A percentile compares a stretch with the other conserved stretches of the same genome.
These are phyloP conservation scores for Termitomyces sp. DNA, from an alignment of 768 basidiomycete species.

Conservation along the genomic window DNA sequence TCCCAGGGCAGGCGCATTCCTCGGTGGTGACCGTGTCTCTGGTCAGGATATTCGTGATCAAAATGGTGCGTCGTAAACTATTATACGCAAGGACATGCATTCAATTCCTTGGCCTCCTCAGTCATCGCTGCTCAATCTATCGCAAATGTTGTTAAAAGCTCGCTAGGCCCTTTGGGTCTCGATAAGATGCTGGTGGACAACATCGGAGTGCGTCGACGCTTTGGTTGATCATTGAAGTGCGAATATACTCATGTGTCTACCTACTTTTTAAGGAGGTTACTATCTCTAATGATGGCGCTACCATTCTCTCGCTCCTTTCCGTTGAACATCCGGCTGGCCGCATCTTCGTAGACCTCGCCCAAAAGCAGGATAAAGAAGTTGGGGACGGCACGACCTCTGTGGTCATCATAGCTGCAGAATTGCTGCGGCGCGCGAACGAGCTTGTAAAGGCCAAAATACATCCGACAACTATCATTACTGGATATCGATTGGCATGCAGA, in stretches of 20 bases:
- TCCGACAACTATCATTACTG: conserved; percentile 98
- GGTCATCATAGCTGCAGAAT: conserved; percentile 96
- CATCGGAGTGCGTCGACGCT: conserved; percentile 70
- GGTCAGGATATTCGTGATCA: conserved; percentile 96
- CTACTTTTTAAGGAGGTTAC: conserved; percentile 78
- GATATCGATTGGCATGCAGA: conserved; percentile 92
- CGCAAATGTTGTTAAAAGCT: conserved; percentile 96
- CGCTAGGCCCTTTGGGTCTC: conserved; percentile 88
- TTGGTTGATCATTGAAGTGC: neutral
- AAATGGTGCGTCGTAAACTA: conserved; percentile 60
- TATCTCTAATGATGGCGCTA: conserved; percentile 99
- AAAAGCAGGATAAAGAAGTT: conserved; percentile 99
- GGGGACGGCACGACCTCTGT: conserved; percentile 99
- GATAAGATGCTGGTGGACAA: conserved; percentile 99
- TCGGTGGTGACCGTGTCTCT: conserved; percentile 90
- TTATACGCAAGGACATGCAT: neutral
- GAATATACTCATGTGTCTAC: conserved; percentile 1
- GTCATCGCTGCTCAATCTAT: conserved; percentile 95
- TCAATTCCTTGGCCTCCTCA: conserved; percentile 26
- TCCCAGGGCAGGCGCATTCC: conserved; percentile 85
- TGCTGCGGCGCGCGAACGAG: conserved; percentile 93
- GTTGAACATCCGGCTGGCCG: conserved; percentile 97
- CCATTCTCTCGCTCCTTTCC: conserved; percentile 90
- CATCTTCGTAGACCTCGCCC: conserved; percentile 96
- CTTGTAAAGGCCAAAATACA: conserved; percentile 98